Conservation (phyloP, 768 basidiomycete species). For the Boletus sp. region DNA sequence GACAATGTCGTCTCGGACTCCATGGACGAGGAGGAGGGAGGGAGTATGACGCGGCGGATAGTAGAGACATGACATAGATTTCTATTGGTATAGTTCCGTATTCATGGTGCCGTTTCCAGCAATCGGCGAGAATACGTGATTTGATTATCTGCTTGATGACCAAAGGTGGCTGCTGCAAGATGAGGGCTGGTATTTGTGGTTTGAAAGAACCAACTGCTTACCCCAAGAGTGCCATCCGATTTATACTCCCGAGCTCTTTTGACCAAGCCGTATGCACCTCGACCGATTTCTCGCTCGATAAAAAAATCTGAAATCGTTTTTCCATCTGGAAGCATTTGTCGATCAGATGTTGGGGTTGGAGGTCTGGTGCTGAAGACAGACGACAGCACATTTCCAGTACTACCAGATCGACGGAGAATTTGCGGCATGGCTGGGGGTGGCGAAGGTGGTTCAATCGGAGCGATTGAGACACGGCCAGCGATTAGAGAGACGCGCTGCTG, state of each 20-base stretch:
- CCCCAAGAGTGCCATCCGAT: slow-evolving; percentile 75
- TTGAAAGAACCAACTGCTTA: slow-evolving; percentile 41
- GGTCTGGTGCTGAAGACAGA: slow-evolving; percentile 57
- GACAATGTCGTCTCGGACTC: slow-evolving; percentile 61
- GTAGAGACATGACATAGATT: slow-evolving; percentile 90
- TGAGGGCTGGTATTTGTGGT: slow-evolving; percentile 2
- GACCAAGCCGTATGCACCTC: slow-evolving; percentile 94
- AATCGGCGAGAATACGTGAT: slow-evolving; percentile 96
- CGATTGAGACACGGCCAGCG: slow-evolving; percentile 76
- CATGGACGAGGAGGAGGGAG: slow-evolving; percentile 79
- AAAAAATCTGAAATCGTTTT: slow-evolving; percentile 82
- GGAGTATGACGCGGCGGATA: slow-evolving; percentile 76
- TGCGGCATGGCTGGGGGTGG: slow-evolving; percentile 58
- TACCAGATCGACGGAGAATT: slow-evolving; percentile 61
- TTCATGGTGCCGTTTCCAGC: slow-evolving; percentile 96
- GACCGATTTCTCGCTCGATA: slow-evolving; percentile 84
- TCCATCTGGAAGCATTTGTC: slow-evolving; percentile 41
- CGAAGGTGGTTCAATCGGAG: slow-evolving; percentile 70
- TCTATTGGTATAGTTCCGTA: slow-evolving; percentile 98
- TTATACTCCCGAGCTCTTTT: slow-evolving; percentile 82
- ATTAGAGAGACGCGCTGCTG: slow-evolving; percentile 83
- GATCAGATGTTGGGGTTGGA: slow-evolving; percentile 50
- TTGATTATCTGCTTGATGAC: slow-evolving; percentile 99
- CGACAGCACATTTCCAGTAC: slow-evolving; percentile 61
- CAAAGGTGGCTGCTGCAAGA: slow-evolving; percentile 61